Evolutionary conservation across 148 eudicot genomes (phyloP).

Genomic region (Rhododendron griersonianum): DNA sequence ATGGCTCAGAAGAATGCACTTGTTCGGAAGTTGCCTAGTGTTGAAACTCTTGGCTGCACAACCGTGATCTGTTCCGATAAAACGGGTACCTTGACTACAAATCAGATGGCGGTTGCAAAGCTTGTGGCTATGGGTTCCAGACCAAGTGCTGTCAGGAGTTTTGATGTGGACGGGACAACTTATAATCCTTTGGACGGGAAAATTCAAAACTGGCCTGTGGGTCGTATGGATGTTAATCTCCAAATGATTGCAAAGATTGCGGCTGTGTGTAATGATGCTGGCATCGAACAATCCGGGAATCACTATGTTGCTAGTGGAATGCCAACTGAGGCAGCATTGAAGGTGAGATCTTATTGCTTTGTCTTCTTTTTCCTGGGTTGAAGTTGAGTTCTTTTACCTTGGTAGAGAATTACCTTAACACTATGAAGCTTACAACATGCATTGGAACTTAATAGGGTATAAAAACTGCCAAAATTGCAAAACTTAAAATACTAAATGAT

Average conservation of each 20-base stretch:
- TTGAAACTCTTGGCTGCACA: constrained; percentile 80
- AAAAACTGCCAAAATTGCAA: not conserved
- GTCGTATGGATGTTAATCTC: constrained; percentile 57
- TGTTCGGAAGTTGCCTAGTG: constrained; percentile 73
- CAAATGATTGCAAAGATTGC: constrained; percentile 71
- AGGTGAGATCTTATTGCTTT: constrained; percentile 34
- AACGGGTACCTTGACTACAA: constrained; percentile 76
- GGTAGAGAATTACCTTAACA: not conserved
- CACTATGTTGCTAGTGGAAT: constrained; percentile 63
- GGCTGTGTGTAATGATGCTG: constrained; percentile 71
- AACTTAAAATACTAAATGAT: not conserved
- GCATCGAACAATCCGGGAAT: constrained; percentile 50
- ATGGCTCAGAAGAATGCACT: constrained; percentile 87
- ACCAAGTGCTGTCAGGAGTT: constrained; percentile 26
- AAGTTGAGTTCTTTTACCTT: not conserved
- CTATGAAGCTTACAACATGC: not conserved
- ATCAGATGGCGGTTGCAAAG: constrained; percentile 76
- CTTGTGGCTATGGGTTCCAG: constrained; percentile 59
- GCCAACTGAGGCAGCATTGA: constrained; percentile 89
- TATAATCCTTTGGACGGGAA: constrained; percentile 62
- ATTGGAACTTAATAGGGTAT: not conserved
- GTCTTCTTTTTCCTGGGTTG: not conserved
- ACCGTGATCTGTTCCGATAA: constrained; percentile 82
- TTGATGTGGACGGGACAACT: constrained; percentile 70
- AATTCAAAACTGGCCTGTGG: constrained; percentile 50